Evolutionary conservation across 352 stramenopile genomes (phyloP).

Genomic region (Pythium dissimile): DNA sequence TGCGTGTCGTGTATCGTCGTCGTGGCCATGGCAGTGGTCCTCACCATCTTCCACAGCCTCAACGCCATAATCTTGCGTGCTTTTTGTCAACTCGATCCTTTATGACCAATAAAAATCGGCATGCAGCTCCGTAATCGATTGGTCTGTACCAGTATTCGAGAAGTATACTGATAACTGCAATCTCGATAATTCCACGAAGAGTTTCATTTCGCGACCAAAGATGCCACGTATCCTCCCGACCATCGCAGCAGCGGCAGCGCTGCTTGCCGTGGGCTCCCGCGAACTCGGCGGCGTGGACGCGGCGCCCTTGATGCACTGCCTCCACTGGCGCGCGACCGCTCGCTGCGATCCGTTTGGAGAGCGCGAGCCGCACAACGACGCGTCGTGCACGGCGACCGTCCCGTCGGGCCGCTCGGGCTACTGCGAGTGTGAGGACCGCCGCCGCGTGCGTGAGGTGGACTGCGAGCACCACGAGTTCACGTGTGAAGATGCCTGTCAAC

Average conservation of each 20-base stretch:
- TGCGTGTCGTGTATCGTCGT: conserved; percentile 55
- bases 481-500: conserved; percentile 59
- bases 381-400: conserved; percentile 49
- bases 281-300: neutral
- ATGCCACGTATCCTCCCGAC: conserved; percentile 23
- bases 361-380: conserved; percentile 62
- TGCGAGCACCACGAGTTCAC: conserved; percentile 82
- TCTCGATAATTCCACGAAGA: conserved; percentile 11
- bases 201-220: neutral
- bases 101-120: neutral
- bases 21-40: conserved; percentile 18
- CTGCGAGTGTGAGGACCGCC: conserved; percentile 78
- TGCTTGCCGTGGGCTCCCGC: neutral
- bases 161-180: conserved; percentile 1
- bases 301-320: conserved; percentile 30
- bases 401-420: conserved; percentile 50
- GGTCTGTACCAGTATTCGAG: neutral
- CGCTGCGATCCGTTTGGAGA: conserved; percentile 66
- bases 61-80: too few relatives aligned
- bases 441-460: conserved; percentile 65
- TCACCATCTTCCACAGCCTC: neutral
- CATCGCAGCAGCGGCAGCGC: conserved; percentile 3
- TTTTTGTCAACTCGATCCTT: too few relatives aligned
- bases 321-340: conserved; percentile 70
- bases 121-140: too few relatives aligned